Evolutionary conservation across 768 basidiomycete genomes (phyloP).

Genomic region (Tulasnella sp.): DNA sequence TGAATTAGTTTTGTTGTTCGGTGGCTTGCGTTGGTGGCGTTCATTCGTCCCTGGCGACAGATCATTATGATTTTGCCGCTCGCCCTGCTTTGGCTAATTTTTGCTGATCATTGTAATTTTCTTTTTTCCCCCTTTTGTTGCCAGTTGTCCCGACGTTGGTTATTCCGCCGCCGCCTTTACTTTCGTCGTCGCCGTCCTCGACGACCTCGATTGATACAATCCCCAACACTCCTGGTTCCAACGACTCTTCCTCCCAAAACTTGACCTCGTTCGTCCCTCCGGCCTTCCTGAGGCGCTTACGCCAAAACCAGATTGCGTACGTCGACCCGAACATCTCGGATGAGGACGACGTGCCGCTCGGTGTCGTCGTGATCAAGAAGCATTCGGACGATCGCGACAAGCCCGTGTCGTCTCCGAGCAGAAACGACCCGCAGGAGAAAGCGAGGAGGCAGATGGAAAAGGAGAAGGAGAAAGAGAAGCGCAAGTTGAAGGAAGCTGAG

Average conservation of each 20-base stretch:
- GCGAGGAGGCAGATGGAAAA: conserved; percentile 31
- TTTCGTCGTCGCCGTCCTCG: not conserved
- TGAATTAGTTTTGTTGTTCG: not conserved
- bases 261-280: not conserved
- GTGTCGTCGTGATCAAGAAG: conserved; percentile 42
- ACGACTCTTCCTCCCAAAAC: not conserved
- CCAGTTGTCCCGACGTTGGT: not conserved
- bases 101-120: not conserved
- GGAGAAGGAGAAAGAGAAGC: conserved; percentile 31
- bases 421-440: conserved; percentile 66
- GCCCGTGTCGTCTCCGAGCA: conserved; percentile 35
- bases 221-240: conserved; percentile 3
- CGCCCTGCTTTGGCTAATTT: not conserved
- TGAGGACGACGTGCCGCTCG: conserved; percentile 61
- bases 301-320: conserved; percentile 51
- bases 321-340: conserved; percentile 38
- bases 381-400: not conserved
- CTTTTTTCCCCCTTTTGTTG: not conserved
- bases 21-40: not conserved
- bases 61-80: no score
- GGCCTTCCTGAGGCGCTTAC: conserved; percentile 35
- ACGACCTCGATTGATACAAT: not conserved
- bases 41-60: not conserved
- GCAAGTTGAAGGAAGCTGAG: conserved; percentile 51
- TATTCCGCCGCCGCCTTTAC: conserved; percentile 6